These are phyloP conservation scores for Stereocaulon alpinum DNA, from an alignment of 495 filamentous ascomycete genomes.

Conservation along the genomic window DNA sequence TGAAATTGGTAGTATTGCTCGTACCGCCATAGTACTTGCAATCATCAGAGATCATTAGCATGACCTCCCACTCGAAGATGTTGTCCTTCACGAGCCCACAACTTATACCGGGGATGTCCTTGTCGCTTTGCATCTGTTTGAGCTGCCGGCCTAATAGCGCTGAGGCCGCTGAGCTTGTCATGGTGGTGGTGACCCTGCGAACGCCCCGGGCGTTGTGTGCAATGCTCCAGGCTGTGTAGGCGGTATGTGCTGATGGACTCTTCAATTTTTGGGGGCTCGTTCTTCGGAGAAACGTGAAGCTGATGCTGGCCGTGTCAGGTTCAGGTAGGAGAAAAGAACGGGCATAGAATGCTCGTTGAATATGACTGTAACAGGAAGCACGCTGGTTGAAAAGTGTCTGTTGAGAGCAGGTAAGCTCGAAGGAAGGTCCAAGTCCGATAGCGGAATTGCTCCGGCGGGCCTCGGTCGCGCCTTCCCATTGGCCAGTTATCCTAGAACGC, in stretches of 20 bases:
- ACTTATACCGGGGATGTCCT: constrained; percentile 87
- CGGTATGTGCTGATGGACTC: background rate
- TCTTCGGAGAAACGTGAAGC: background rate
- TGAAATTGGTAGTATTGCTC: background rate
- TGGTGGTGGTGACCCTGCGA: constrained; percentile 29
- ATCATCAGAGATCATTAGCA: constrained; percentile 97
- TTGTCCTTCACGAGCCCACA: constrained; percentile 80
- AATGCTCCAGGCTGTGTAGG: background rate
- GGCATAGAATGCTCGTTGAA: background rate
- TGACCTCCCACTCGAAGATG: constrained; percentile 98
- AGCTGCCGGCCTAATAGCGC: constrained; percentile 74
- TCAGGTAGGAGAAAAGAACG: background rate
- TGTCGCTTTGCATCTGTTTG: constrained; percentile 85
- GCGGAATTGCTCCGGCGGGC: constrained; percentile 4
- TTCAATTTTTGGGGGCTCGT: background rate
- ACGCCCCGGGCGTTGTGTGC: background rate
- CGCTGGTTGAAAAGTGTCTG: background rate
- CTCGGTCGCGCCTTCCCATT: background rate
- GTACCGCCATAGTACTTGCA: constrained; percentile 87
- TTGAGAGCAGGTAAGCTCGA: background rate
- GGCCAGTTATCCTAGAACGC: background rate
- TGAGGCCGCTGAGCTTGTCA: constrained; percentile 51
- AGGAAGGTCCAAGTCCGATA: constrained; percentile 1
- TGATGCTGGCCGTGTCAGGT: too few species aligned
- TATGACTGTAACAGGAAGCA: background rate